Conservation (phyloP, 2,329 filamentous ascomycete genomes). For the Didymosphaeria variabile region DNA sequence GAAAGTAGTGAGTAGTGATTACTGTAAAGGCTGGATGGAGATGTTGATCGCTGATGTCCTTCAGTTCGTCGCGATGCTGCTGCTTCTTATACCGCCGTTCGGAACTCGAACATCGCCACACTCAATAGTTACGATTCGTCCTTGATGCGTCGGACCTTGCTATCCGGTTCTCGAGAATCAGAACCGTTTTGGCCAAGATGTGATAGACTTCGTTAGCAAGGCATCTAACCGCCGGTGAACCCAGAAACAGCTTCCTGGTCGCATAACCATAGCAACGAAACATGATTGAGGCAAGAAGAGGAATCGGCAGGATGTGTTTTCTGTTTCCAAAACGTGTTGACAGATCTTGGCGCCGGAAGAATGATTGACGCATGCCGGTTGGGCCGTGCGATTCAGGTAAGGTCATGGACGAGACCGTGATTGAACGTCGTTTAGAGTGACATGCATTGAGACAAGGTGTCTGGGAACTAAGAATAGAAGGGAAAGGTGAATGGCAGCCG, state of each 20-base stretch:
- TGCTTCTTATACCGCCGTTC: conserved; percentile 39
- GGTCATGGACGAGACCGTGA: conserved; percentile 18
- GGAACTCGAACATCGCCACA: neutral
- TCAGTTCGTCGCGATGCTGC: conserved; percentile 27
- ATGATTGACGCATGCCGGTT: conserved; percentile 11
- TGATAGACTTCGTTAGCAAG: conserved; percentile 25
- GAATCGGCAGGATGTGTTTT: conserved; percentile 25
- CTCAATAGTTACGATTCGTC: conserved; percentile 2
- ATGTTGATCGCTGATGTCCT: conserved; percentile 46
- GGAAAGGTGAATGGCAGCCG: conserved; percentile 6
- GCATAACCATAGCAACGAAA: conserved; percentile 31
- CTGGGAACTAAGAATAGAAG: conserved; percentile 12
- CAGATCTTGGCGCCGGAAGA: conserved; percentile 18
- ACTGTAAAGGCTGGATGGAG: conserved; percentile 45
- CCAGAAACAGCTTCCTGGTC: conserved; percentile 22
- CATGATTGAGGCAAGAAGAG: conserved; percentile 36
- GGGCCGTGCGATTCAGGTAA: conserved; percentile 14
- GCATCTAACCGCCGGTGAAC: conserved; percentile 28
- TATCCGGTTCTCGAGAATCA: conserved; percentile 29
- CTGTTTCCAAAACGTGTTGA: conserved; percentile 28
- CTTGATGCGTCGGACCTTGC: conserved; percentile 18
- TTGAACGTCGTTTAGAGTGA: neutral
- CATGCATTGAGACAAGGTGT: neutral
- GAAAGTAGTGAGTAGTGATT: conserved; percentile 42
- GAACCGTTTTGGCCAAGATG: conserved; percentile 44